Conservation (phyloP, 176 grass and related monocot species). For the Neostapfia colusana region DNA sequence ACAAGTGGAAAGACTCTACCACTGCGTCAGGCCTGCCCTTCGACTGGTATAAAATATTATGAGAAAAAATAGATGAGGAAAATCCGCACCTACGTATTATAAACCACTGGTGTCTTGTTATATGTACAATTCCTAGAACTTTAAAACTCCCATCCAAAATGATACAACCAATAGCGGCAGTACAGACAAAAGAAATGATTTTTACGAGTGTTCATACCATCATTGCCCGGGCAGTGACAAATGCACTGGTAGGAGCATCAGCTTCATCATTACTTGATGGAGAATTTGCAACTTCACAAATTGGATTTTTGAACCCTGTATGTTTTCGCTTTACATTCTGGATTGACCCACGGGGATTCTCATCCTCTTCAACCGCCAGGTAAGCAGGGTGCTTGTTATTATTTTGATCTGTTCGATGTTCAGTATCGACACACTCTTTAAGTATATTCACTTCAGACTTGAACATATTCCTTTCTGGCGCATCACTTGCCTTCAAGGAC, state of each 20-base stretch:
- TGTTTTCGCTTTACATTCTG: conserved; percentile 66
- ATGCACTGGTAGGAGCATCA: conserved; percentile 56
- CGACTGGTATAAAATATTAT: not conserved
- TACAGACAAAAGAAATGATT: conserved; percentile 2
- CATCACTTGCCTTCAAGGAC: conserved; percentile 48
- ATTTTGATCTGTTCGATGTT: conserved; percentile 55
- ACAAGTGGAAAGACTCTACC: no score
- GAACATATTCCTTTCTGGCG: conserved; percentile 55
- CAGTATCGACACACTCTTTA: conserved; percentile 53
- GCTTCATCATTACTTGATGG: conserved; percentile 74
- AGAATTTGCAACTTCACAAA: conserved; percentile 73
- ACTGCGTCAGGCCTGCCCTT: no score
- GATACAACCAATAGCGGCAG: not conserved
- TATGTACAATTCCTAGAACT: not conserved
- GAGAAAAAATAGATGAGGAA: not conserved
- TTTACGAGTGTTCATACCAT: conserved; percentile 54
- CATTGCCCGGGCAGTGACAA: conserved; percentile 84
- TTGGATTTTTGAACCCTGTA: conserved; percentile 82
- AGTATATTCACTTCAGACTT: conserved; percentile 44
- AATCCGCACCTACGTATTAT: not conserved
- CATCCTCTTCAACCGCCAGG: conserved; percentile 48
- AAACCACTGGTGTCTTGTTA: conserved; percentile 1
- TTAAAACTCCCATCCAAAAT: conserved; percentile 23
- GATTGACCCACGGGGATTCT: conserved; percentile 43
- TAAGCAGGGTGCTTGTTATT: conserved; percentile 43